Conservation (phyloP, 2,329 filamentous ascomycete species). For the Colletotrichum sp. region DNA sequence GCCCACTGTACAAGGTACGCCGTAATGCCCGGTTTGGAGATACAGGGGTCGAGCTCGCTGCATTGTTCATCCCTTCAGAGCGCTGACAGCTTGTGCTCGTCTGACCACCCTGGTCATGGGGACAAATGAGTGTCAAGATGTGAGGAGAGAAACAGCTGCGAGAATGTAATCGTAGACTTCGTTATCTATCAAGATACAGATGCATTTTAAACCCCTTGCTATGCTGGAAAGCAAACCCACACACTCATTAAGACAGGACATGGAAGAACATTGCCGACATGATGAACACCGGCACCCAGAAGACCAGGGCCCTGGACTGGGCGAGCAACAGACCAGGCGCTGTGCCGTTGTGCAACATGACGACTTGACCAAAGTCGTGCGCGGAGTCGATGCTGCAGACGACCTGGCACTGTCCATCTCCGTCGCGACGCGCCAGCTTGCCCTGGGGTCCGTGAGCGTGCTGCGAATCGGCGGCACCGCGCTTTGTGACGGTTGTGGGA, state of each 20-base stretch:
- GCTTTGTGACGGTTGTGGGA: neutral
- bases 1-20: conserved; percentile 6
- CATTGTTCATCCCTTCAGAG: neutral
- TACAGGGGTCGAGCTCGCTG: neutral
- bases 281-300: conserved; percentile 19
- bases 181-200: neutral
- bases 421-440: conserved; percentile 7
- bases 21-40: neutral
- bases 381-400: conserved; percentile 42
- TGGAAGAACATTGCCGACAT: conserved; percentile 11
- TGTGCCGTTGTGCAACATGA: conserved; percentile 33
- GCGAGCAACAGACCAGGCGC: conserved; percentile 24
- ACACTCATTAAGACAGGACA: conserved; percentile 30
- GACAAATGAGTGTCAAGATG: neutral
- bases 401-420: conserved; percentile 24
- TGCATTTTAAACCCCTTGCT: conserved; percentile 4
- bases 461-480: neutral
- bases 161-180: neutral
- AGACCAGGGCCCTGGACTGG: conserved; percentile 18
- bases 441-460: neutral
- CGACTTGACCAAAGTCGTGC: conserved; percentile 40
- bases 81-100: neutral
- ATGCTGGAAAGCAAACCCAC: neutral
- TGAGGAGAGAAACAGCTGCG: neutral
- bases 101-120: neutral